Evolutionary conservation across 129 eudicot species (phyloP), one percentile per base, ranked within the genome.

Genomic region (Escallonia herrerae): DNA sequence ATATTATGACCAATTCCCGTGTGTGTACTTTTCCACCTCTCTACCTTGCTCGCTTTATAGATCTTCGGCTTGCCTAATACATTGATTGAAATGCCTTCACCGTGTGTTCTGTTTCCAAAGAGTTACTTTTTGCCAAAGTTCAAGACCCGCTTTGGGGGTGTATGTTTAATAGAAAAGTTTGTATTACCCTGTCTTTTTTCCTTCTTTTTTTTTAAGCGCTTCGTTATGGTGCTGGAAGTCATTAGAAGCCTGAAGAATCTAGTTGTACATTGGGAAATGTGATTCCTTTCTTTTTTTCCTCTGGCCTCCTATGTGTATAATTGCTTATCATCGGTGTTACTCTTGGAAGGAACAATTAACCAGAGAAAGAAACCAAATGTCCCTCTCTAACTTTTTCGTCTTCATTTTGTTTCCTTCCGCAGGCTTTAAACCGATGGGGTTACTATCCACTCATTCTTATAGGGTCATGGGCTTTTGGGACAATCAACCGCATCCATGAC

Each of bases 401-500:
- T 44, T 57, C 15, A 15, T 22, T 75, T 58, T 66, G 5, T 74
- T 47, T 49, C 39, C 40, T 65, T 69, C 39, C 63, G 13, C 69
- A 91, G 97, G 96, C 88, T 56, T 80, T 87, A 64, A 91, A 85
- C 66, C 83, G 87, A 60, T 91, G 97, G 96, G 96, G 97, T 65
- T 91, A 91, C 77, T 87, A 91, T 69, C 96, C 97, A 0, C 91
- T 91, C 72, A 91, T 91, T 79, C 91, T 91, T 53, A 86, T 93
- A 58, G 98, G 96, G 56, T 89, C 99, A n/a, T 93, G 99, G 99
- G 86, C 87, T 78, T 93, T 93, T 39, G 96, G 95, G 75, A 87
- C 97, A 41, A 80, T 91, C 77, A 91, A 91, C 76, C 96, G 96
- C 39, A 87, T 91, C 40, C 97, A 91, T 74, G 96, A 91, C 72